Evolutionary conservation across 169 alveolate species (phyloP), one percentile per base, ranked within the genome.

Genomic region (Eimeria falciformis): DNA sequence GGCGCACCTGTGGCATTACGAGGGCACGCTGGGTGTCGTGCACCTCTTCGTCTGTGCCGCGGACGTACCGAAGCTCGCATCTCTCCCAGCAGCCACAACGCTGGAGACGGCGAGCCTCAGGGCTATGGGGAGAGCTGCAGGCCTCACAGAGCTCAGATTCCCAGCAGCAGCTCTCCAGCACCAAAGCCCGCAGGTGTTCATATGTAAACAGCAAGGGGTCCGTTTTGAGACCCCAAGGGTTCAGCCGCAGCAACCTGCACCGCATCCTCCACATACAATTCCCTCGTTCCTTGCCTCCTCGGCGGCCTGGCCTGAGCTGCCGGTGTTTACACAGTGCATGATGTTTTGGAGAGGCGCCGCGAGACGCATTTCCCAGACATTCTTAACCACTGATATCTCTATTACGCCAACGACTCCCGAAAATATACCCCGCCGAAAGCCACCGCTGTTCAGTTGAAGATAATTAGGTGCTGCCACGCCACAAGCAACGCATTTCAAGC

Each of bases 181-280:
- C 56, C 21, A 25, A 7, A 5, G 83, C 27, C 11, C 53, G 53
- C 43, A 71, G 83, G 58, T 71, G 58, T 14, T 71, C 83, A 21
- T 40, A 71, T 23, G 83, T 37, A 21, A 71, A 71, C 62, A 71
- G 23, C n/a, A 71, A 43, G 33, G 83, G 83, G 56, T 37, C 46
- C 33, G 83, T 71, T 23, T 5, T 53, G 25, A 71, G 43, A 56
- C 83, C 83, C 83, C 83, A 71, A 0, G 83, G 83, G 58, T 37
- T 37, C 83, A 71, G 83, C 6, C 83, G 83, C 62, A 71, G 83
- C 83, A 71, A 56, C 83, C 83, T 71, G 83, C 9, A 68, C 6
- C 21, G 6, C n/a, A n/a, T n/a, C n/a, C n/a, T n/a, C n/a, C n/a
- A n/a, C n/a, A n/a, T n/a, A n/a, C n/a, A n/a, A n/a, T n/a, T n/a